These are phyloP conservation scores for Aspergillus ochraceus DNA, from an alignment of 2,329 filamentous ascomycete genomes.

Conservation along the genomic window DNA sequence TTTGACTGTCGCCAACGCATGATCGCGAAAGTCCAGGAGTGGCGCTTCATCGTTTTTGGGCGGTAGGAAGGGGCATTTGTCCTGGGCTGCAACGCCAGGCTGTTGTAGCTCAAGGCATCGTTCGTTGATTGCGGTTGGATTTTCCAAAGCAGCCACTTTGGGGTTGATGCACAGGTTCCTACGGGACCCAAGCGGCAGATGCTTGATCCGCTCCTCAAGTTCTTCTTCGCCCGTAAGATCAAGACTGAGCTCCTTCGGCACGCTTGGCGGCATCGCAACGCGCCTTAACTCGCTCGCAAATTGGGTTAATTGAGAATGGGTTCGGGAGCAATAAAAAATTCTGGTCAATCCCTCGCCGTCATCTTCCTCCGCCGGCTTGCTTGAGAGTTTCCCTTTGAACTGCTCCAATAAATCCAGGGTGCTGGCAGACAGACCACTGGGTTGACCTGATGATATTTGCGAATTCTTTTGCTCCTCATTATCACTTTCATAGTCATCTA, in stretches of 20 bases:
- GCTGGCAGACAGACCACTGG: slow-evolving; percentile 65
- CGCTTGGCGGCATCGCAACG: slow-evolving; percentile 72
- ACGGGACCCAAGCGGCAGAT: slow-evolving; percentile 79
- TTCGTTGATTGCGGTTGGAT: slow-evolving; percentile 84
- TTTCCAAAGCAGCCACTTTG: slow-evolving; percentile 69
- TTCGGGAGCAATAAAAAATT: slow-evolving; percentile 90
- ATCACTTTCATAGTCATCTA: slow-evolving; percentile 74
- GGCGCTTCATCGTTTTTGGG: slow-evolving; percentile 71
- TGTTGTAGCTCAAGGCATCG: slow-evolving; percentile 88
- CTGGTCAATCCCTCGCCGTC: slow-evolving; percentile 66
- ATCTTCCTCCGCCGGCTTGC: slow-evolving; percentile 39
- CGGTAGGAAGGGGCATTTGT: slow-evolving; percentile 74
- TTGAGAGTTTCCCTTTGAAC: slow-evolving; percentile 50
- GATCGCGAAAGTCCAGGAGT: slow-evolving; percentile 80
- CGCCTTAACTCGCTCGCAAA: slow-evolving; percentile 80
- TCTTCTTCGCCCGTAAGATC: slow-evolving; percentile 23
- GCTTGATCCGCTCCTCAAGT: slow-evolving; percentile 67
- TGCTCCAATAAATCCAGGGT: slow-evolving; percentile 73
- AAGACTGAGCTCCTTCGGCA: slow-evolving; percentile 49
- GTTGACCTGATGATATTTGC: slow-evolving; percentile 30
- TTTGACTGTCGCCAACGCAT: slow-evolving; percentile 76
- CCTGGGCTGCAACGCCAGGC: slow-evolving; percentile 59
- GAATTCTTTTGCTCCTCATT: slow-evolving; percentile 43
- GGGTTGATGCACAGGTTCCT: slow-evolving; percentile 91
- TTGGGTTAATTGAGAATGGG: slow-evolving; percentile 87